Conservation (phyloP, 2,329 filamentous ascomycete genomes). For the Cladophialophora immunda region DNA sequence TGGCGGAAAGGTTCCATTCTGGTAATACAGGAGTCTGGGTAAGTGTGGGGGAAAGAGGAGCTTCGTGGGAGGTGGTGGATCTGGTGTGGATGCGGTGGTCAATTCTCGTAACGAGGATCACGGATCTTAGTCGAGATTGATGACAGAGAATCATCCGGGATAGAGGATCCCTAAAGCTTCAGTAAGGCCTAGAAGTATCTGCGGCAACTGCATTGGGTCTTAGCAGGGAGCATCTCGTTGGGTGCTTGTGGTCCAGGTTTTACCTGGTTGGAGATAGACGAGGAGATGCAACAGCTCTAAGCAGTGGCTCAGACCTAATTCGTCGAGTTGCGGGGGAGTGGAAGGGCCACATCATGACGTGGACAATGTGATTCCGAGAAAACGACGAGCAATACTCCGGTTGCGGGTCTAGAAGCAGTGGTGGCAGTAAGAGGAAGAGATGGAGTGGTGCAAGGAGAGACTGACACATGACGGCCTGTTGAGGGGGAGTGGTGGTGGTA, state of each 20-base stretch:
- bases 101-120: neutral
- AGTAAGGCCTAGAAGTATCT: neutral
- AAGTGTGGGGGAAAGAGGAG: constrained; percentile 11
- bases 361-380: neutral
- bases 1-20: neutral
- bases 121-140: neutral
- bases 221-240: neutral
- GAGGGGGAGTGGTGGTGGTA: neutral
- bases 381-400: neutral
- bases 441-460: neutral
- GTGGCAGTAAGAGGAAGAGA: neutral
- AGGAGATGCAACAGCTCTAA: neutral
- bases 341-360: neutral
- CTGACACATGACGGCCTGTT: neutral
- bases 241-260: neutral
- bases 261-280: neutral
- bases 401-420: neutral
- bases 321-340: neutral
- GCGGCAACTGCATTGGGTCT: neutral
- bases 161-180: neutral
- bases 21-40: neutral
- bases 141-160: neutral
- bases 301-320: neutral
- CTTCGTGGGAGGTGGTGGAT: neutral
- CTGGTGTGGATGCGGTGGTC: neutral